These are phyloP conservation scores for Blumeriella jaapii DNA, from an alignment of 2,329 filamentous ascomycete genomes.

Conservation along the genomic window DNA sequence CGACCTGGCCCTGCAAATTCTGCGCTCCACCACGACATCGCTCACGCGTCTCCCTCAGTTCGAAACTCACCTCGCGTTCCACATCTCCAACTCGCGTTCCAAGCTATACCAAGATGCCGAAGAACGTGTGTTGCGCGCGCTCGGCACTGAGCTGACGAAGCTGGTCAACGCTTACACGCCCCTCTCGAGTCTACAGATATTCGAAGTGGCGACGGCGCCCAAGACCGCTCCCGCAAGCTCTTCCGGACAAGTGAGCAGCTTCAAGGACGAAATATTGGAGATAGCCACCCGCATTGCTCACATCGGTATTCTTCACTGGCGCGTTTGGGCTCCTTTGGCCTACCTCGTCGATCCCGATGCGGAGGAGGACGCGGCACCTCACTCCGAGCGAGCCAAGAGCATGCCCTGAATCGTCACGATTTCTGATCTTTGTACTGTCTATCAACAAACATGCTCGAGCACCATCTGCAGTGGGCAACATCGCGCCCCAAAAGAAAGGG, in stretches of 20 bases:
- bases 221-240: conserved; percentile 10
- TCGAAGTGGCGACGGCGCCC: conserved; percentile 25
- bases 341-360: conserved; percentile 37
- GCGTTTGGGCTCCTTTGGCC: conserved; percentile 69
- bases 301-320: conserved; percentile 78
- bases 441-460: no score
- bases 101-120: conserved; percentile 24
- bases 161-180: conserved; percentile 23
- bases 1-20: conserved; percentile 25
- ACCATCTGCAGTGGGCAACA: no score
- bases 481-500: no score
- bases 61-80: conserved; percentile 23
- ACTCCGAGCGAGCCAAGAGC: conserved; percentile 9
- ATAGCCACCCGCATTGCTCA: conserved; percentile 72
- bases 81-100: conserved; percentile 23
- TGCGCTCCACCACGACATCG: conserved; percentile 24
- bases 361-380: conserved; percentile 15
- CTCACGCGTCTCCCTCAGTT: conserved; percentile 23
- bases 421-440: no score
- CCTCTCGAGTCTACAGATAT: conserved; percentile 25
- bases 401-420: conserved; percentile 9
- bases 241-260: conserved; percentile 1
- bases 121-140: conserved; percentile 17
- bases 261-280: conserved; percentile 38
- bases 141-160: conserved; percentile 23